These are phyloP conservation scores for Diutina mesorugosa DNA, from an alignment of 1,139 yeast genomes.

Conservation along the genomic window DNA sequence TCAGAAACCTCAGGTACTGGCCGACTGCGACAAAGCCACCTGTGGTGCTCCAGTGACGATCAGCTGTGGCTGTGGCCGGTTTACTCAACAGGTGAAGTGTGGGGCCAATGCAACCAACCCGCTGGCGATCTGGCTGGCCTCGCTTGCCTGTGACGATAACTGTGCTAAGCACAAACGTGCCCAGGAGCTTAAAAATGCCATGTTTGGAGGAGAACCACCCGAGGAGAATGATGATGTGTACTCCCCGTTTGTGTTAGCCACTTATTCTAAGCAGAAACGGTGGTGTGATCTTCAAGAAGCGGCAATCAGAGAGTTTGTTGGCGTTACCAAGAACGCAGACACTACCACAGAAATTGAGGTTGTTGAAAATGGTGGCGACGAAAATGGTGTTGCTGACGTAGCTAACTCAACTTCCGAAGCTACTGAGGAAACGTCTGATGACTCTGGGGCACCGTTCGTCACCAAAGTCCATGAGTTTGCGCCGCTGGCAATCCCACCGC, in stretches of 20 bases:
- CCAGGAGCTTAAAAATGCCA: conserved; percentile 49
- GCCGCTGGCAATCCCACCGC: conserved; percentile 51
- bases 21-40: conserved; percentile 19
- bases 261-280: conserved; percentile 35
- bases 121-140: not conserved
- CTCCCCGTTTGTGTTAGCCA: conserved; percentile 26
- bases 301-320: conserved; percentile 35
- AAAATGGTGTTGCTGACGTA: conserved; percentile 9
- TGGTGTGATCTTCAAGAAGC: conserved; percentile 61
- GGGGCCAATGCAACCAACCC: conserved; percentile 20
- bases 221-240: conserved; percentile 15
- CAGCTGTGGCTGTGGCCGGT: conserved; percentile 55
- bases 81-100: conserved; percentile 33
- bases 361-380: conserved; percentile 4
- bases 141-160: conserved; percentile 52
- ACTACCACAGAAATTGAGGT: conserved; percentile 7
- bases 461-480: conserved; percentile 40
- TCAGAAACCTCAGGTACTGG: conserved; percentile 24
- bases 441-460: not conserved
- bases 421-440: not conserved
- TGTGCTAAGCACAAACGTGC: conserved; percentile 55
- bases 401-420: conserved; percentile 1
- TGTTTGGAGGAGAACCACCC: conserved; percentile 20
- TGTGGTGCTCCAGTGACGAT: conserved; percentile 41
- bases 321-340: not conserved